A percentile compares a stretch with the other conserved stretches of the same genome.
Evolutionary conservation across 2,329 filamentous ascomycete species (phyloP).

Genomic region (Claviceps purpurea): DNA sequence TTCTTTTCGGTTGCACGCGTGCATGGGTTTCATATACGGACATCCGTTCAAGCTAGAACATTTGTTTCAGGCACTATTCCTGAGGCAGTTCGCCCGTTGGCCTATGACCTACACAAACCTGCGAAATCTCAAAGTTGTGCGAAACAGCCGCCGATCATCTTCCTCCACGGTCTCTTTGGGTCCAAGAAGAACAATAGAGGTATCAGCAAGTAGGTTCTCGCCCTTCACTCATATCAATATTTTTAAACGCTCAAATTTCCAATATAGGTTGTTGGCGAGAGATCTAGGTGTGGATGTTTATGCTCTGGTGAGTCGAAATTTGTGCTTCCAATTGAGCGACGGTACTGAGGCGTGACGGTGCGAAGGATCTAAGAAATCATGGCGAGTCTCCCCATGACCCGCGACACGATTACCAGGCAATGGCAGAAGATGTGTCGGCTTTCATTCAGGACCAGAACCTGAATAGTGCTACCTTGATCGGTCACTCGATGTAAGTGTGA

Average conservation of each 20-base stretch:
- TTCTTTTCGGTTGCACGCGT: not conserved
- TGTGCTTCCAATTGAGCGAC: not conserved
- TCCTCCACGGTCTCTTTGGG: conserved; percentile 87
- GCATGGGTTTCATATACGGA: not conserved
- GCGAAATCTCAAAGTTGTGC: conserved; percentile 23
- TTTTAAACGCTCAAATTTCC: not conserved
- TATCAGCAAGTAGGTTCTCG: conserved; percentile 73
- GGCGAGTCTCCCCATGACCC: conserved; percentile 72
- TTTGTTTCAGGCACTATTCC: not conserved
- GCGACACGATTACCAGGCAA: conserved; percentile 65
- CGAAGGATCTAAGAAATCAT: conserved; percentile 80
- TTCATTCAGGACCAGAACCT: conserved; percentile 65
- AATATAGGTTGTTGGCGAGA: conserved; percentile 57
- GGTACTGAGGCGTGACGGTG: conserved; percentile 3
- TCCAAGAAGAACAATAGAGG: conserved; percentile 90
- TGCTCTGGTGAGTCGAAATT: conserved; percentile 46
- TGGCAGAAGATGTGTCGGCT: conserved; percentile 69
- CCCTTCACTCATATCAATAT: not conserved
- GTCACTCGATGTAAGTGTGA: conserved; percentile 69
- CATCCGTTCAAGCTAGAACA: not conserved
- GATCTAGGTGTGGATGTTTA: conserved; percentile 73
- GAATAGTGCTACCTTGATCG: conserved; percentile 64
- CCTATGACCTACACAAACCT: conserved; percentile 55
- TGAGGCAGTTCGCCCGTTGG: conserved; percentile 26
- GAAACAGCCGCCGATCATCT: conserved; percentile 54